Base-by-base conservation (phyloP, 495 filamentous ascomycete genomes). In the Podospora didyma region DNA sequence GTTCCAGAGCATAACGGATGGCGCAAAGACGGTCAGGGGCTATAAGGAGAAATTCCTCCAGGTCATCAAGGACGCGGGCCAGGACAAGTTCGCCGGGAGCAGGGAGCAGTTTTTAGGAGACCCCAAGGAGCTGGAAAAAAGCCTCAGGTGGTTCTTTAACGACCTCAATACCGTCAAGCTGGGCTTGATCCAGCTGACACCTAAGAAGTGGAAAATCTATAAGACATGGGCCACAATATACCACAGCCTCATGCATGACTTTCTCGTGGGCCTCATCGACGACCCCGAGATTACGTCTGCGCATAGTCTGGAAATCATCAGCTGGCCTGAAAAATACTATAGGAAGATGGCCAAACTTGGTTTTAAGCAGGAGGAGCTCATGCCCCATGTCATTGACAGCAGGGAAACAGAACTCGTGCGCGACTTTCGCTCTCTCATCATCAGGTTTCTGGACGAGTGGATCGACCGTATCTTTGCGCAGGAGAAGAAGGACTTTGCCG, bases 171-270 rank as follows among this genome's bases (percentile, higher is more conserved):
- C 89, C 0, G 92, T 96, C 54, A 87, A 90, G 74, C 77, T 92
- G 49, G 92, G 94, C 62, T 95, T 99, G 86, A 82, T 87, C 47
- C 79, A 79, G 35, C 75, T 99, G 50, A 90, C 96, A 80, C 94
- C 94, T 23, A 96, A 94, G 73, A 96, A 95, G 64, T 99, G 94
- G 94, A 93, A 89, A 73, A 96, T 97, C 49, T 92, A 92, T 75
- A 83, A 86, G 67, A 95, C 89, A 17, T 97, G 95, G 70, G 83
- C 84, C 26, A 81, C 87, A 59, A 92, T 95, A 56, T 99, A 97
- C 65, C 94, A 97, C 71, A 79, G 82, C 54, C 79, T 90, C 62
- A 97, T 99, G 92, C 95, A 96, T 69, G 89, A 96, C 69, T 95
- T 90, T 72, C 79, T 99, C 3, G 77, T 92, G 49, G 80, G 73